Conservation (phyloP, 2,329 filamentous ascomycete genomes). For the Eutypa lata region DNA sequence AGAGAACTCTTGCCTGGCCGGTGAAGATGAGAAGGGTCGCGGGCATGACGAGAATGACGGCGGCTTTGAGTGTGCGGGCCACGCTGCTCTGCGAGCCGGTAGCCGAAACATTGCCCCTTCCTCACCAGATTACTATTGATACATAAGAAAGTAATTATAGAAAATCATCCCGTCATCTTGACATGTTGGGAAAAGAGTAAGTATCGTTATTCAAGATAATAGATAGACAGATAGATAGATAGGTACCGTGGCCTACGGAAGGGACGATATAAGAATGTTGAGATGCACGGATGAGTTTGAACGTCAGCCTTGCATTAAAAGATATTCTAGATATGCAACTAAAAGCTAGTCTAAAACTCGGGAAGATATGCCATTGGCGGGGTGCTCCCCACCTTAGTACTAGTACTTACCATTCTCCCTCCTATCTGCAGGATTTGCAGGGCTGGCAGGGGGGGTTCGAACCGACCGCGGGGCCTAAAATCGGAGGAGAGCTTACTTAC, state of each 20-base stretch:
- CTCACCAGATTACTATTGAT: neutral
- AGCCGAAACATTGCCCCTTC: neutral
- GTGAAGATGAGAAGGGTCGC: neutral
- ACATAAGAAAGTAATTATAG: neutral
- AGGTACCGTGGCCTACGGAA: too few species aligned
- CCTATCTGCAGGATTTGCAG: neutral
- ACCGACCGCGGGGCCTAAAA: slow-evolving; percentile 6
- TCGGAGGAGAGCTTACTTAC: slow-evolving; percentile 4
- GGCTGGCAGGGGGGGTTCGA: too few species aligned
- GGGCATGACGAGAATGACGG: neutral
- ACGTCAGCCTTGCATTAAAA: neutral
- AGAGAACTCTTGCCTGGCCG: slow-evolving; percentile 23
- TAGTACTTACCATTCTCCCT: neutral
- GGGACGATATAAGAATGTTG: neutral
- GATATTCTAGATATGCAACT: neutral
- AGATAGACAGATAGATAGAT: too few species aligned
- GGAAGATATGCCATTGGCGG: neutral
- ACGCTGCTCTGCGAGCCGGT: neutral
- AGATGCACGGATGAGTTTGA: neutral
- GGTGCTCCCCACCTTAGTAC: neutral
- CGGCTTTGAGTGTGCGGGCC: neutral
- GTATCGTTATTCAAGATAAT: too few species aligned
- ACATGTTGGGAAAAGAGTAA: too few species aligned
- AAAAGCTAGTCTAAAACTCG: neutral
- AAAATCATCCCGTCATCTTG: neutral